Evolutionary conservation across 768 basidiomycete species (phyloP).

Genomic region (Paxillus ammoniavirescens): DNA sequence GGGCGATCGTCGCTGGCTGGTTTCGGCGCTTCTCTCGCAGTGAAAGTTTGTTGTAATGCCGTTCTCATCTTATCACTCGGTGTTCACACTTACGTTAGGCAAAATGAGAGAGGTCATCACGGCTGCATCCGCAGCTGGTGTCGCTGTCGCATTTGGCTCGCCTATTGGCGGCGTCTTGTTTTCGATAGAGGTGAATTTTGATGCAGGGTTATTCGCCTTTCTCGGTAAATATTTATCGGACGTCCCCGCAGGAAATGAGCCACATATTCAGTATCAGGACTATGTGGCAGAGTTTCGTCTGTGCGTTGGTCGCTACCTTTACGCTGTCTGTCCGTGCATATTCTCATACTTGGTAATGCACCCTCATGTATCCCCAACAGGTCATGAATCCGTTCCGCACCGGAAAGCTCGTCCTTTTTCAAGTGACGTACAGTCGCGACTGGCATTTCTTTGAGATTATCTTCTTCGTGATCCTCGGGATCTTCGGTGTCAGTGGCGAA

Average conservation of each 20-base stretch:
- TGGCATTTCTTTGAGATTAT: conserved; percentile 99
- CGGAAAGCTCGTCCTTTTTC: conserved; percentile 96
- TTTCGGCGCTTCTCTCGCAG: conserved; percentile 84
- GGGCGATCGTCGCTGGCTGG: conserved; percentile 81
- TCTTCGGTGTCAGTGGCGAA: conserved; percentile 77
- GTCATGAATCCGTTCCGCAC: conserved; percentile 99
- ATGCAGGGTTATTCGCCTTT: neutral
- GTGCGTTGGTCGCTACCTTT: conserved; percentile 94
- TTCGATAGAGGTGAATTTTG: conserved; percentile 80
- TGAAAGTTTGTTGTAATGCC: conserved; percentile 58
- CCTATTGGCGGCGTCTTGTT: conserved; percentile 98
- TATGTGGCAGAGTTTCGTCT: conserved; percentile 98
- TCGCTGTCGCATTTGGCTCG: conserved; percentile 97
- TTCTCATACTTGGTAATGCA: conserved; percentile 16
- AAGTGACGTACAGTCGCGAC: conserved; percentile 94
- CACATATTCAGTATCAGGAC: conserved; percentile 95
- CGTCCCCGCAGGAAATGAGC: conserved; percentile 86
- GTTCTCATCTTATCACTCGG: conserved; percentile 2
- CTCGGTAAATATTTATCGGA: neutral
- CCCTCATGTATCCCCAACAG: conserved; percentile 40
- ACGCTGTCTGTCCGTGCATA: conserved; percentile 77
- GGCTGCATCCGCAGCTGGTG: conserved; percentile 95
- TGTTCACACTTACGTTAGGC: conserved; percentile 37
- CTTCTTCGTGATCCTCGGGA: conserved; percentile 91
- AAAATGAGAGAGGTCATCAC: conserved; percentile 91